Evolutionary conservation across 176 grass and related monocot species (phyloP).

Genomic region (Canna indica): DNA sequence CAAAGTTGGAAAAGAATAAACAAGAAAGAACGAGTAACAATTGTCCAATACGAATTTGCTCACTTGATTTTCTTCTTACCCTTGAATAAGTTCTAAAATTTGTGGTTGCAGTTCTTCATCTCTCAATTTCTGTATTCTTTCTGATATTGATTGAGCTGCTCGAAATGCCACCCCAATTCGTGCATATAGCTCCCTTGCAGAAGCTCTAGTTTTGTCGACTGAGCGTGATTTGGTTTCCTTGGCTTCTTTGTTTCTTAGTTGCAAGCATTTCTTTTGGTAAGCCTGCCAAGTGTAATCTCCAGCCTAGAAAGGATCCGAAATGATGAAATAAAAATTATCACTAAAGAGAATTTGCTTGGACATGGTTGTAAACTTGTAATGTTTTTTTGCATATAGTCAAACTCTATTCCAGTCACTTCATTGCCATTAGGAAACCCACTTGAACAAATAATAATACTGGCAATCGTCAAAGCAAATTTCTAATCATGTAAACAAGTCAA

Average conservation of each 20-base stretch:
- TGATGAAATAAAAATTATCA: neutral
- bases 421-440: neutral
- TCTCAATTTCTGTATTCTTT: conserved; percentile 42
- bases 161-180: conserved; percentile 30
- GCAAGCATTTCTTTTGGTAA: conserved; percentile 45
- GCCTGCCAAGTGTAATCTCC: conserved; percentile 33
- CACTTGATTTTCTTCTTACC: conserved; percentile 25
- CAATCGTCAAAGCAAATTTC: neutral
- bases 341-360: neutral
- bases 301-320: conserved; percentile 13
- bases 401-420: neutral
- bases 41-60: too few relatives aligned
- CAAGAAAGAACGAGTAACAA: neutral
- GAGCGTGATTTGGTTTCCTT: conserved; percentile 22
- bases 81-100: conserved; percentile 49
- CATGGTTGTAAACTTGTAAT: too few relatives aligned
- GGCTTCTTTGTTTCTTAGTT: conserved; percentile 37
- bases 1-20: neutral
- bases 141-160: conserved; percentile 49
- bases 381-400: too few relatives aligned
- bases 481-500: too few relatives aligned
- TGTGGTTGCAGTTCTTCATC: conserved; percentile 75
- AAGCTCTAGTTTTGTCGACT: conserved; percentile 45
- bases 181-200: conserved; percentile 42
- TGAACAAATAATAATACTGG: neutral